phyloP scores from a whole-genome alignment of 306 rosid genomes.

The Vicia villosa region DNA sequence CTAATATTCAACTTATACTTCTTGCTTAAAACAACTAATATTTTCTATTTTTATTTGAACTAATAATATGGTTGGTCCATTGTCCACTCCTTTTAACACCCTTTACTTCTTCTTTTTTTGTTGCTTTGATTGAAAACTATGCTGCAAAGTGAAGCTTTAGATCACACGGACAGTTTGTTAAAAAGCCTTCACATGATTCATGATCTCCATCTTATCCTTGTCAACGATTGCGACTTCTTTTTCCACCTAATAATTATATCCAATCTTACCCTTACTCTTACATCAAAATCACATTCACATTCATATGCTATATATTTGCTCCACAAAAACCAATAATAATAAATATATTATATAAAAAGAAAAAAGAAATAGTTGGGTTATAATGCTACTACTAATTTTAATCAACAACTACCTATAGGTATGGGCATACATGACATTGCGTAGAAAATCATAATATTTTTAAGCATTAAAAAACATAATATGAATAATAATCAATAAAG shows the following conservation, averaged over 20 bases:
- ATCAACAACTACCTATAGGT: not conserved
- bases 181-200: slow-evolving; percentile 70
- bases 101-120: not conserved
- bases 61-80: slow-evolving; percentile 7
- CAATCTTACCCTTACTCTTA: slow-evolving; percentile 12
- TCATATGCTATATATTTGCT: not conserved
- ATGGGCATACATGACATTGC: slow-evolving; percentile 17
- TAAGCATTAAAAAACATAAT: not conserved
- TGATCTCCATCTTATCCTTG: slow-evolving; percentile 56
- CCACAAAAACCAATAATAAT: not conserved
- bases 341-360: not conserved
- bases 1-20: not conserved
- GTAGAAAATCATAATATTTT: not conserved
- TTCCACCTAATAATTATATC: not conserved
- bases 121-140: not conserved
- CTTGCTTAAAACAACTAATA: too few relatives aligned
- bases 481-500: not conserved
- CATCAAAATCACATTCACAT: not conserved
- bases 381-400: slow-evolving; percentile 1
- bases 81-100: not conserved
- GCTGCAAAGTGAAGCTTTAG: slow-evolving; percentile 45
- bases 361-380: not conserved
- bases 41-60: not conserved
- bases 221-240: slow-evolving; percentile 52
- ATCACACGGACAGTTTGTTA: slow-evolving; percentile 63